Base-by-base conservation (phyloP, 129 eudicot genomes). In the Solidago caesia region DNA sequence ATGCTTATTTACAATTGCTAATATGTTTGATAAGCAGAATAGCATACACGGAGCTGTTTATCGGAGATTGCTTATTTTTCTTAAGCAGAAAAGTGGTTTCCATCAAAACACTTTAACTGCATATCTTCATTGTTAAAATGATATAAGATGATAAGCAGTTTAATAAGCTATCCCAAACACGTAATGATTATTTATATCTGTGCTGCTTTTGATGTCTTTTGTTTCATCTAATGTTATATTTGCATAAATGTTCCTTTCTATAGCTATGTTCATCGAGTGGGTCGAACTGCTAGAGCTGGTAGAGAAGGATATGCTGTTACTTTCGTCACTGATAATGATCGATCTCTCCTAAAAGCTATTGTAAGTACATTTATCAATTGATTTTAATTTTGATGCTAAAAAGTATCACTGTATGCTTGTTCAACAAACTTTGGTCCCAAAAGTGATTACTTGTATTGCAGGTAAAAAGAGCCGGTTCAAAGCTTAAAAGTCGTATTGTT, bases 281-380 rank as follows among this genome's bases (percentile, higher is more conserved):
- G 51, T 46, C 96, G 98, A 0, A 93, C 98, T 75, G 98, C 98
- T 84, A 90, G 98, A 88, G 97, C 97, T 67, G 97, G 98, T 52
- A 78, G 96, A 79, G 88, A 77, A 78, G 98, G 98, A 12, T 90
- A 86, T 80, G 98, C 97, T 71, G 97, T 93, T 63, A 93, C 98
- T 60, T 93, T 93, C 80, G 97, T 92, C 67, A 85, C 98, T 8
- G 98, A 93, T 71, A 88, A 88, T 74, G 98, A 93, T 63, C 87
- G 98, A 59, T 83, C 97, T 78, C 91, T 93, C 66, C 75, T 90
- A 10, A 89, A 90, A 80, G 91, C 97, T 58, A 93, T 90, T 74
- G 97, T 91, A 77, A 88, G 97, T 46, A 81, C 73, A 11, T 5
- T 58, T 52, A 4, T 70, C 14, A 8, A 53, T 27, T 48, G 39